Evolutionary conservation across 2,329 filamentous ascomycete genomes (phyloP).

Genomic region (Xylariaceae sp.): DNA sequence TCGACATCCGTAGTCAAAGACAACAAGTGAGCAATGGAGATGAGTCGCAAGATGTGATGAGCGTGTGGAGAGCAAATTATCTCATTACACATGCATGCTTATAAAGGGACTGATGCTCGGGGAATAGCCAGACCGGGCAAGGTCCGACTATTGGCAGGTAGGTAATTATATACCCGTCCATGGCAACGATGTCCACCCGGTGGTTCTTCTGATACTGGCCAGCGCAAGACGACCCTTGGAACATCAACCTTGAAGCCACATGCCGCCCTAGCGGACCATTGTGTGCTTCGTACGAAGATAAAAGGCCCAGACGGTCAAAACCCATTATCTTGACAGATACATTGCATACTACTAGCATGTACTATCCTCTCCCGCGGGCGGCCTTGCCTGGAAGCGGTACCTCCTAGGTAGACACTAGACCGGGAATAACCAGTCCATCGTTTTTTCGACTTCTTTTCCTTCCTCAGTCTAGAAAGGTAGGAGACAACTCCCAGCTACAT

Average conservation of each 20-base stretch:
- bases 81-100: neutral
- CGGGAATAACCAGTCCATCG: constrained; percentile 14
- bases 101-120: neutral
- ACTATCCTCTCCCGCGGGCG: neutral
- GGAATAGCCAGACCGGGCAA: neutral
- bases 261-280: neutral
- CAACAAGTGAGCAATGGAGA: neutral
- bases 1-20: constrained; percentile 16
- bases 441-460: neutral
- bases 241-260: neutral
- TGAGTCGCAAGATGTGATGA: neutral
- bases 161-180: neutral
- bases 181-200: neutral
- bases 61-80: neutral
- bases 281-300: neutral
- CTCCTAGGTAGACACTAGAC: neutral
- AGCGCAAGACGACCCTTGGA: neutral
- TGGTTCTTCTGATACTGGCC: neutral
- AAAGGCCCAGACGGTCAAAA: neutral
- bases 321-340: neutral
- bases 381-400: neutral
- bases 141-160: neutral
- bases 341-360: neutral
- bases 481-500: neutral
- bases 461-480: neutral